Base-by-base conservation (phyloP, 352 stramenopile genomes). In the Thraustochytrium sp. region DNA sequence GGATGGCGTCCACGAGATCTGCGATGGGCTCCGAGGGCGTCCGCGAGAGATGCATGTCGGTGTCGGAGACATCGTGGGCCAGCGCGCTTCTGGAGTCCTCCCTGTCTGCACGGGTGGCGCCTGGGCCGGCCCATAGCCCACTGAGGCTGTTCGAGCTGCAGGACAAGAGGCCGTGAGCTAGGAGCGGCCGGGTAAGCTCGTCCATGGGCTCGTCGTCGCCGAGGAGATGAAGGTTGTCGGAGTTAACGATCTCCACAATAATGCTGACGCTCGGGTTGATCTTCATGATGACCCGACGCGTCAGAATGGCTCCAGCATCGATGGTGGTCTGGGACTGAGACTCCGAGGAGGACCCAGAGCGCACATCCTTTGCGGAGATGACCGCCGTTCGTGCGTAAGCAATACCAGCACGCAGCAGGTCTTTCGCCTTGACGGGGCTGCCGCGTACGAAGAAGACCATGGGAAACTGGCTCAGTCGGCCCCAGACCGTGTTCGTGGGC, bases 231-330 rank as follows among this genome's bases (percentile, higher is more conserved):
- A 82, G 74, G 54, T 82, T 82, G 49, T 68, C 74, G 61, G 37
- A 68, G 51, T 82, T 82, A 18, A 73, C 38, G 21, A 82, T 31
- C 42, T 82, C 74, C 4, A 82, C 74, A 40, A 82, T 61, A 31
- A 82, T 21, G 31, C 44, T 11, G 31, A 82, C 51, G 38, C 18
- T 23, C 23, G 49, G 49, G 38, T 76, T 76, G 18, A 82, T 56
- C 13, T 54, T 26, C 38, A 76, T 51, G 21, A 82, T 82, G 4
- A 37, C 78, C 23, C 46, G 72, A 8, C 49, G 31, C 3, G 61
- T 51, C 4, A 82, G 74, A 3, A 82, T 82, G 37, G 40, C 74
- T 16, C 78, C 34, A 16, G 74, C 74, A 26, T 82, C 74, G 18
- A 72, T 3, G 23, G 36, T 1, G 11, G 59, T 72, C 46, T 72